Evolutionary conservation across 495 filamentous ascomycete species (phyloP).

Genomic region (Daldinia grandis): DNA sequence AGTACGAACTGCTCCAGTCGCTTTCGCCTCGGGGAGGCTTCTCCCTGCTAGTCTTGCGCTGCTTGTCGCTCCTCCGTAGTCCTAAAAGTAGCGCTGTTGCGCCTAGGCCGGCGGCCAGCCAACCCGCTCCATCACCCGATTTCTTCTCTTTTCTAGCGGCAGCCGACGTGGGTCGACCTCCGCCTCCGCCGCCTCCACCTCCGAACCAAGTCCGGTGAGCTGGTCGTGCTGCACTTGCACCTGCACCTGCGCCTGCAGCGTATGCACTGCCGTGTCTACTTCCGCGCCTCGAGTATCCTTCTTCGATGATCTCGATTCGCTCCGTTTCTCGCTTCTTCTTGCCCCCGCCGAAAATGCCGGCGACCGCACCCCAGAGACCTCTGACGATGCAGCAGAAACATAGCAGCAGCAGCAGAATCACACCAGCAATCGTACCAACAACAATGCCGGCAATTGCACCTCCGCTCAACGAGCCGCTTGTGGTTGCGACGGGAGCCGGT

Average conservation of each 20-base stretch:
- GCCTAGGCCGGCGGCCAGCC: conserved; percentile 62
- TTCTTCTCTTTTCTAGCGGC: conserved; percentile 63
- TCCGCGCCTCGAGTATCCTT: conserved; percentile 67
- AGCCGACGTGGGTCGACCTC: conserved; percentile 60
- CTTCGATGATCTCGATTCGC: conserved; percentile 70
- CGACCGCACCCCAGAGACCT: conserved; percentile 67
- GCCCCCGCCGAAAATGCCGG: conserved; percentile 72
- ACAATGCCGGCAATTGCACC: conserved; percentile 97
- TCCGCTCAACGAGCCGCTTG: conserved; percentile 68
- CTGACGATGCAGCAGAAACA: conserved; percentile 78
- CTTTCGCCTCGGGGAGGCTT: conserved; percentile 55
- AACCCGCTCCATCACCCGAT: conserved; percentile 56
- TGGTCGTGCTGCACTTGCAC: conserved; percentile 42
- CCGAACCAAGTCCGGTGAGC: conserved; percentile 73
- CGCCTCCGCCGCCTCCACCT: conserved; percentile 47
- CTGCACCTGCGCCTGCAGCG: conserved; percentile 33
- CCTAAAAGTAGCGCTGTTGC: conserved; percentile 76
- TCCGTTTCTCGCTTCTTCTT: conserved; percentile 56
- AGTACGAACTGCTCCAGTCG: conserved; percentile 58
- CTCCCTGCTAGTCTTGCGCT: conserved; percentile 51
- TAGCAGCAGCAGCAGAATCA: conserved; percentile 74
- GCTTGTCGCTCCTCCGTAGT: conserved; percentile 71
- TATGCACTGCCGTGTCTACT: conserved; percentile 40
- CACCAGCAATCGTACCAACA: conserved; percentile 81
- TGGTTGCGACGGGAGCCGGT: conserved; percentile 49